Conservation (phyloP, 2,329 filamentous ascomycete genomes). For the Aspergillus felis region DNA sequence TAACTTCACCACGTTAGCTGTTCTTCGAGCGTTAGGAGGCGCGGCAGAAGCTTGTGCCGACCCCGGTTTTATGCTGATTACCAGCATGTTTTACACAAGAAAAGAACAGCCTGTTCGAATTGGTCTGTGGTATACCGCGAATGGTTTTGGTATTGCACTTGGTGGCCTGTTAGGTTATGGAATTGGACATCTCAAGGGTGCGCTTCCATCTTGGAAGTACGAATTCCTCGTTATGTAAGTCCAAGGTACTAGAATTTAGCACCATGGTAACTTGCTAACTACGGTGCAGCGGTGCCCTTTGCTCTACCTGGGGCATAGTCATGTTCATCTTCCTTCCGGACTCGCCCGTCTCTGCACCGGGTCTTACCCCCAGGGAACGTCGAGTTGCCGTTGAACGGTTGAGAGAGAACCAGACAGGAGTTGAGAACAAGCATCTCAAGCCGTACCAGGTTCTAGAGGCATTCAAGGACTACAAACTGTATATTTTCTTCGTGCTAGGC, state of each 20-base stretch:
- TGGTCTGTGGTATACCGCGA: conserved; percentile 57
- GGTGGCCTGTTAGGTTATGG: conserved; percentile 57
- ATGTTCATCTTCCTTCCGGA: conserved; percentile 57
- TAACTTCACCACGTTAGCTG: conserved; percentile 54
- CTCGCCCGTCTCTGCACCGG: conserved; percentile 52
- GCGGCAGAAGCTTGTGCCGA: conserved; percentile 56
- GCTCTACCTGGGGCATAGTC: conserved; percentile 56
- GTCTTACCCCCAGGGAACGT: conserved; percentile 49
- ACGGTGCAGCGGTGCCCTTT: conserved; percentile 45
- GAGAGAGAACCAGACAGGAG: conserved; percentile 55
- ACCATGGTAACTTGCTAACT: conserved; percentile 1
- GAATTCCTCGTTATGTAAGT: conserved; percentile 62
- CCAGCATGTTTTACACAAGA: conserved; percentile 63
- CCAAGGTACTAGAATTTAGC: background rate
- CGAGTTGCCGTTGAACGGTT: conserved; percentile 55
- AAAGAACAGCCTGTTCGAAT: conserved; percentile 60
- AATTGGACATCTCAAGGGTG: conserved; percentile 57
- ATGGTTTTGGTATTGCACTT: conserved; percentile 57
- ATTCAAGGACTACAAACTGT: conserved; percentile 56
- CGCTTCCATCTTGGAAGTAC: conserved; percentile 61
- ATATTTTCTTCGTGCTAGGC: conserved; percentile 53
- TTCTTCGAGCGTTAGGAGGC: conserved; percentile 55
- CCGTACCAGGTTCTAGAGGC: conserved; percentile 54
- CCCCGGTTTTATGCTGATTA: conserved; percentile 62
- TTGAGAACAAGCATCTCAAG: conserved; percentile 56